These are phyloP conservation scores for Malus domestica DNA, from an alignment of 306 rosid species.

Conservation along the genomic window ASM211411v1 NC_041803.1:41960501-41961000, in stretches of 20 bases:
- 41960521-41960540: background rate
- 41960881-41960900: background rate
- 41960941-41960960: background rate
- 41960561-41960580: background rate
- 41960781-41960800: background rate
- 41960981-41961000: background rate
- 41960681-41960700: background rate
- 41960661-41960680: background rate
- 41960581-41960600: background rate
- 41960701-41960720: background rate
- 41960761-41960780: constrained; percentile 5
- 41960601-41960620: background rate
- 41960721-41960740: background rate
- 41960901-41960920: background rate
- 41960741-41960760: background rate
- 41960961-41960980: background rate
- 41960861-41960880: background rate
- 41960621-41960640: background rate
- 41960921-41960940: background rate
- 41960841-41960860: background rate
- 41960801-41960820: background rate
- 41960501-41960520: background rate
- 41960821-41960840: background rate
- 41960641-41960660: background rate
- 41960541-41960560: background rate